Base-by-base conservation (phyloP, 164 flowering plant species). In the Piper longum region DNA sequence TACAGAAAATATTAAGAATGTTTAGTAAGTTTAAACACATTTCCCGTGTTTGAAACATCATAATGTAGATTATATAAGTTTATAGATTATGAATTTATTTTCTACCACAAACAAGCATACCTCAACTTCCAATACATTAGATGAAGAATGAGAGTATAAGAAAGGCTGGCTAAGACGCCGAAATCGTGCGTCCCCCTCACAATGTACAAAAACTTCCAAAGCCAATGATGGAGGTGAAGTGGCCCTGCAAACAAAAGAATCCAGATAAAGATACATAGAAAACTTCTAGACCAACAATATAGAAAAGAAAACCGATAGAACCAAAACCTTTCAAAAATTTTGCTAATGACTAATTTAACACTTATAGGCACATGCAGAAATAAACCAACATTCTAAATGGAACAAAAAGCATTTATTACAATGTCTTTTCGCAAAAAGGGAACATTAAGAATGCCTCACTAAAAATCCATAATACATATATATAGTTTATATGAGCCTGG, bases 181-280 rank as follows among this genome's bases (percentile, higher is more conserved):
- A 72, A 93, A 93, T 69, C 88, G 82, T 16, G 95, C 72, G 69
- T 95, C 99, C 44, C 96, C 97, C 76, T 91, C 96, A 73, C 91
- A 87, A 11, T 89, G 96, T 70, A 95, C 91, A 77, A 95, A 95
- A 43, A 88, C 86, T 81, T 95, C 99, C 80, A 90, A 70, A 67
- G 99, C 99, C 82, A 95, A 95, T 59, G 99, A 95, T 62, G 99
- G 95, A 42, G 99, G 99, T 64, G 89, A 84, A 67, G 97, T 88
- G 39, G 92, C 89, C 73, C 98, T 91, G 78, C 5, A 72, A 18
- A 44, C 59, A 44, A 36, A 18, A 59, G 43, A 16, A 57, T 18
- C 17, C 64, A 44, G 1, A 44, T 44, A 48, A 48, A 2, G 12
- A 48, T 48, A 3, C 52, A 48, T 48, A 2, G 14, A 1, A 5